Percentiles rank a stretch among this genome's conserved stretches.
Conservation (phyloP, 23 red algal genomes). For the Gracilariopsis chorda region DNA sequence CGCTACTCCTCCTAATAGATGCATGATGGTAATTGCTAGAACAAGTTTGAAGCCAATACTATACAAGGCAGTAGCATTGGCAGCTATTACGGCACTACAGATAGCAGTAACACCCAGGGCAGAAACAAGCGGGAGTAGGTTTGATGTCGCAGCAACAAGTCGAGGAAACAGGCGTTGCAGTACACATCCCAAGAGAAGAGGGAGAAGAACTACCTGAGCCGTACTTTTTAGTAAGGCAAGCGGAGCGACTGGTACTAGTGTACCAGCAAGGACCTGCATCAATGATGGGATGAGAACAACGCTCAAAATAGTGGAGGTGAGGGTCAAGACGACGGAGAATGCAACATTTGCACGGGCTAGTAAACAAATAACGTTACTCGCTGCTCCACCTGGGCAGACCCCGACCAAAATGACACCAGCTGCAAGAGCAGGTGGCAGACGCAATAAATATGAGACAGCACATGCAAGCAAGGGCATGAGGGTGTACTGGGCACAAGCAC, state of each 20-base stretch:
- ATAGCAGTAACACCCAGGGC: conserved; percentile 88
- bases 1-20: conserved; percentile 66
- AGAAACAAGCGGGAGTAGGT: conserved; percentile 66
- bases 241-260: conserved; percentile 75
- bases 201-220: conserved; percentile 75
- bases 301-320: conserved; percentile 69
- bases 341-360: conserved; percentile 89
- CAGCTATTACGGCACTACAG: conserved; percentile 77
- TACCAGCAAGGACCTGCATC: conserved; percentile 79
- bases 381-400: conserved; percentile 89
- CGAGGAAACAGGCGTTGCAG: conserved; percentile 38
- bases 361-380: conserved; percentile 86
- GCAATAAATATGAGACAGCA: conserved; percentile 7
- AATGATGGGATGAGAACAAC: conserved; percentile 75
- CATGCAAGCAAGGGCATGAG: conserved; percentile 83
- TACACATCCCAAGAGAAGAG: conserved; percentile 64
- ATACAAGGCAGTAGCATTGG: conserved; percentile 24
- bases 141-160: conserved; percentile 12
- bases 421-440: conserved; percentile 61
- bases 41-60: conserved; percentile 38
- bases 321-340: conserved; percentile 90
- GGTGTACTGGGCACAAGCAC: conserved; percentile 84
- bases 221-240: conserved; percentile 62
- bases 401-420: conserved; percentile 88
- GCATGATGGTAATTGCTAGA: conserved; percentile 61